Base-by-base conservation (phyloP, 2,329 filamentous ascomycete genomes). In the Aspergillus puulaauensis region DNA sequence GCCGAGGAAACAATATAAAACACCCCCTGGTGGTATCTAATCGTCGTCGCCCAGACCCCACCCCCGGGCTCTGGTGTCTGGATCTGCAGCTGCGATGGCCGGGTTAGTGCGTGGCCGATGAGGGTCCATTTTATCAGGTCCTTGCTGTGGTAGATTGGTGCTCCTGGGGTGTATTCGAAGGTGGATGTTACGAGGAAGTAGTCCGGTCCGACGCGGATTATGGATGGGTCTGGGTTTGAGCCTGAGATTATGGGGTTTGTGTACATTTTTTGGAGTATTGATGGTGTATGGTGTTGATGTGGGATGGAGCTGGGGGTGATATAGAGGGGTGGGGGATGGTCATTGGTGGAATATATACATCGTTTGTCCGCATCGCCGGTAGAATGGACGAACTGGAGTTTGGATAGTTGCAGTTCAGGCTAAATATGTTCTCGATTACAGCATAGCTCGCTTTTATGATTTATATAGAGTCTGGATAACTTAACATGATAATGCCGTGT, bases 141-240 rank as follows among this genome's bases (percentile, higher is more conserved):
- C 8, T 71, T 80, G 19, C 81, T 84, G 24, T 83, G 78, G 64
- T 87, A 86, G 56, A 88, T 83, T 14, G 83, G 82, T n/a, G 81
- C 80, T 4, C 83, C 83, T 0, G 84, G 85, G 59, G 84, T 86
- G 68, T 80, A 84, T 67, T 87, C 84, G 57, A 88, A 87, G 0
- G 83, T 84, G 0, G 84, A 87, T 4, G 83, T 87, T 39, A 81
- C 82, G 27, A 87, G 77, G 68, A 83, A 87, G 66, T 82, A 87
- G 63, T 82, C 79, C 43, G 75, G 63, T 7, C 73, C 73, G 19
- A 83, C 79, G 3, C 81, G 73, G 11, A 83, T 61, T 40, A 84
- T 77, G 0, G 83, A 85, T 0, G 85, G 85, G 61, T 88, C 85
- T 6, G 85, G 83, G 56, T 87, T 86, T 73, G 86, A 87, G 23